Base-by-base conservation (phyloP, 2,329 filamentous ascomycete genomes). In the Verticillium albo-atrum region DNA sequence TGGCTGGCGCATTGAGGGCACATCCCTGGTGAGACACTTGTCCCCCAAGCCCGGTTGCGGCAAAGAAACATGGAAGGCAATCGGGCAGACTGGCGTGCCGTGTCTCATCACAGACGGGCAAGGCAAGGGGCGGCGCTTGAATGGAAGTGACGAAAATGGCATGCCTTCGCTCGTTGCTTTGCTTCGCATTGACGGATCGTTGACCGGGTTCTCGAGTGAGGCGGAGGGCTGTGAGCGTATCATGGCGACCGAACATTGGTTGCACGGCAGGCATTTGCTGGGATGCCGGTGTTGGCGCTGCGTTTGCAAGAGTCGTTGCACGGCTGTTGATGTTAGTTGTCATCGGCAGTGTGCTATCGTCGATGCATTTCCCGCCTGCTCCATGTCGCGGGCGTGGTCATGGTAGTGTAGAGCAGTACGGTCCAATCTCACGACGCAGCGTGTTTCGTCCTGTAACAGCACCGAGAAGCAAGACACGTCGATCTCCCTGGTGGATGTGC, bases 21-120 rank as follows among this genome's bases (percentile, higher is more conserved):
- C 20, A 26, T 50, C 42, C 42, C 42, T 50, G 34, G 35, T 56
- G 54, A 56, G 35, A 56, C 54, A 56, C 23, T 10, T 28, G 25
- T 47, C 42, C 30, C 42, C 42, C 42, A 50, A 20, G 42, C 10
- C 54, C 54, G 54, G 26, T 56, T 37, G 34, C 54, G 47, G 34
- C 34, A 17, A 47, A 20, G 25, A 28, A n/a, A 23, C 23, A 47
- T 17, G 23, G 7, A 17, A 5, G 35, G 15, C 42, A 56, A 25
- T 56, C 54, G 54, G 54, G 54, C 54, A 56, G 54, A 56, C 54
- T 56, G 20, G 14, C 20, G 7, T 47, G 35, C 54, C 54, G 27
- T 56, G 54, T 56, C 54, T 56, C 54, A 55, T 4, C 10, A 23
- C 20, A 4, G n/a, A 23, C 42, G 42, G 42, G 42, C 23, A 7